Evolutionary conservation across 2,329 filamentous ascomycete genomes (phyloP).

Genomic region (Aspergillus nomiae): DNA sequence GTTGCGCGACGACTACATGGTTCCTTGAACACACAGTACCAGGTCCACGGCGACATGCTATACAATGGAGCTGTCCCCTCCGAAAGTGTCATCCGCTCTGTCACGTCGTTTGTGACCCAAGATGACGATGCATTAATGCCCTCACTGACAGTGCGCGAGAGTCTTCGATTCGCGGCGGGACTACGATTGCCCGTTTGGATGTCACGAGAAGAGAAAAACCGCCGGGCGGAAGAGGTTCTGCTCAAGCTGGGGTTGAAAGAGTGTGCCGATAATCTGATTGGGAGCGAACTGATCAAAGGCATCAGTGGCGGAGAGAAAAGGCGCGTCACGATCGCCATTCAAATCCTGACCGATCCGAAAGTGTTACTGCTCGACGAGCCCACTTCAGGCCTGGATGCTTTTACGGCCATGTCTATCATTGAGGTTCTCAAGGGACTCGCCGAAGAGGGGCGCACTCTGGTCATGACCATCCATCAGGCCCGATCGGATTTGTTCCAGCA

Average conservation of each 20-base stretch:
- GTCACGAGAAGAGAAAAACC: constrained; percentile 66
- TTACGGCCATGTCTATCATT: constrained; percentile 75
- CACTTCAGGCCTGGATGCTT: constrained; percentile 74
- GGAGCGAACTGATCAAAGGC: constrained; percentile 71
- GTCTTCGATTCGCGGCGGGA: constrained; percentile 69
- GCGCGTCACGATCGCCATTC: constrained; percentile 74
- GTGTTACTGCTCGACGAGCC: constrained; percentile 76
- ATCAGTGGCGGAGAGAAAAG: constrained; percentile 80
- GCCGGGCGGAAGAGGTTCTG: constrained; percentile 70
- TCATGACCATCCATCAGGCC: constrained; percentile 78
- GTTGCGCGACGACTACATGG: constrained; percentile 70
- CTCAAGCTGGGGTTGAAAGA: constrained; percentile 77
- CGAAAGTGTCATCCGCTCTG: constrained; percentile 67
- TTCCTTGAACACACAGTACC: constrained; percentile 64
- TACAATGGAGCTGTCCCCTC: constrained; percentile 73
- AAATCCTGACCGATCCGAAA: constrained; percentile 73
- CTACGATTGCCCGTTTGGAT: constrained; percentile 71
- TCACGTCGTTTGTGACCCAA: constrained; percentile 77
- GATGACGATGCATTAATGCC: constrained; percentile 75
- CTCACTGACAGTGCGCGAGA: constrained; percentile 75
- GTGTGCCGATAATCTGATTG: constrained; percentile 73
- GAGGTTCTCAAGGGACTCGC: constrained; percentile 71
- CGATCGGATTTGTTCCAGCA: constrained; percentile 71
- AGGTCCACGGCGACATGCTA: constrained; percentile 61
- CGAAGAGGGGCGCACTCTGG: constrained; percentile 70